Conservation (phyloP, 352 stramenopile species). For the Phytophthora europaea region DNA sequence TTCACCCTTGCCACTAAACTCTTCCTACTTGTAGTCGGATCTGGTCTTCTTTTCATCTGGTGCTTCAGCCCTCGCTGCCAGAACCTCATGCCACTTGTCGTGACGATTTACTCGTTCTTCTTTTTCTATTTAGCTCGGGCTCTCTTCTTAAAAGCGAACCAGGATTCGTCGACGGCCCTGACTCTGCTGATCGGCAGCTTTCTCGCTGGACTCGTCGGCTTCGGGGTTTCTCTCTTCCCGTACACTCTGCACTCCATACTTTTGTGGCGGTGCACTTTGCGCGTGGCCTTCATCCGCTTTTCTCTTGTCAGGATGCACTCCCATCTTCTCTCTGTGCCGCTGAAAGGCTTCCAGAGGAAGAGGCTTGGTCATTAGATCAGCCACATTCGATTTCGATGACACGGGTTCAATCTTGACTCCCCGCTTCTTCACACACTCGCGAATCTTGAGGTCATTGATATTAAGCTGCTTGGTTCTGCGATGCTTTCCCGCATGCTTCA, state of each 20-base stretch:
- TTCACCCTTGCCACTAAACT: neutral
- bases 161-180: neutral
- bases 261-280: neutral
- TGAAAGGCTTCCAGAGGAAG: constrained; percentile 17
- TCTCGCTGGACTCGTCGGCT: neutral
- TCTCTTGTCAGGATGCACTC: too few species aligned
- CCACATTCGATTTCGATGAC: constrained; percentile 16
- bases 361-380: constrained; percentile 19
- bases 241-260: neutral
- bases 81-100: neutral
- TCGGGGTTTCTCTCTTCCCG: neutral
- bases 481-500: constrained; percentile 28
- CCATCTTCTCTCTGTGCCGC: constrained; percentile 11
- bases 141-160: neutral
- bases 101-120: neutral
- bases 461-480: constrained; percentile 19
- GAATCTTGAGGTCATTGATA: too few species aligned
- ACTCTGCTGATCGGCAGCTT: neutral
- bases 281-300: too few species aligned
- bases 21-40: neutral
- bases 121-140: neutral
- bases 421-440: neutral
- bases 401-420: constrained; percentile 12
- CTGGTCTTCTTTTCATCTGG: neutral
- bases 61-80: neutral